Percentiles rank a stretch among this genome's conserved stretches.
Evolutionary conservation across 257 asterid genomes (phyloP).

Genomic region (Nemophila menziesii): DNA sequence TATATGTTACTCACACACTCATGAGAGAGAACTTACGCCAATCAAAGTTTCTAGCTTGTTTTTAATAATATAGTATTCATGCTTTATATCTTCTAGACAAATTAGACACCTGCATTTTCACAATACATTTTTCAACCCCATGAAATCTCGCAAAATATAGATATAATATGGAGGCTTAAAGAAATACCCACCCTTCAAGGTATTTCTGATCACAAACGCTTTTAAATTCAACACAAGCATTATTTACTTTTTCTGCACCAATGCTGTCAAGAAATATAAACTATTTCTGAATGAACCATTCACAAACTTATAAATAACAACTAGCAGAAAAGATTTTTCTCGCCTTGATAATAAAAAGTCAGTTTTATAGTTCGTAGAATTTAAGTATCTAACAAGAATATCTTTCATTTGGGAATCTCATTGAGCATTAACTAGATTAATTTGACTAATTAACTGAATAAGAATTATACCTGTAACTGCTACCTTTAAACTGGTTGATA

Average conservation of each 20-base stretch:
- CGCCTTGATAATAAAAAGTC: too few relatives aligned
- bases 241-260: constrained; percentile 28
- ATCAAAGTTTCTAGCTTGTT: constrained; percentile 24
- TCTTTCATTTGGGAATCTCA: too few relatives aligned
- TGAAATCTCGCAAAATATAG: too few relatives aligned
- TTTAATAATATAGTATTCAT: constrained; percentile 24
- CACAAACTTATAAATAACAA: background rate
- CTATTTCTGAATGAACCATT: constrained; percentile 1
- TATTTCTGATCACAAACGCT: constrained; percentile 20
- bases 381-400: too few relatives aligned
- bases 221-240: constrained; percentile 17
- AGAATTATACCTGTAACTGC: constrained; percentile 29
- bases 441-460: too few relatives aligned
- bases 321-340: background rate
- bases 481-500: constrained; percentile 31
- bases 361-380: too few relatives aligned
- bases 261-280: constrained; percentile 12
- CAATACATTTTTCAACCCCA: background rate
- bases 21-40: constrained; percentile 13
- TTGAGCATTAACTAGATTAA: too few relatives aligned
- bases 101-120: constrained; percentile 21
- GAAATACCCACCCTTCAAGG: constrained; percentile 26
- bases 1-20: background rate
- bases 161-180: background rate
- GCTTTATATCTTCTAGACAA: constrained; percentile 21